phyloP scores from a whole-genome alignment of 1,284 basidiomycete genomes.

The Sanguinoderma infundibulare region DNA sequence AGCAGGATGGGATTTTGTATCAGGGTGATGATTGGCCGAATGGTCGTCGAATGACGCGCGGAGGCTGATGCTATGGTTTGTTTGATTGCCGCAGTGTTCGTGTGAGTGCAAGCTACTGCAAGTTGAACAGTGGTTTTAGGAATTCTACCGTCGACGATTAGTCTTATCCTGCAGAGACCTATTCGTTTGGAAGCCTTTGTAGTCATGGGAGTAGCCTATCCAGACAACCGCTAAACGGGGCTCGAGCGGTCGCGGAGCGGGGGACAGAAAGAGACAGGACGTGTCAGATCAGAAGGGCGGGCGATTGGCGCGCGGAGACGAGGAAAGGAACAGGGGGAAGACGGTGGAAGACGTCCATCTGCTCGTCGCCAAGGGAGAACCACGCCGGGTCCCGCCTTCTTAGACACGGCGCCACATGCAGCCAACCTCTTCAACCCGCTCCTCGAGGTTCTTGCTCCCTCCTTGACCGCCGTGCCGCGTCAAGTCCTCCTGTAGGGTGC shows the following conservation, averaged over 20 bases:
- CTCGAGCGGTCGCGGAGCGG: neutral
- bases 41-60: neutral
- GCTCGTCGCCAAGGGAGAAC: conserved; percentile 26
- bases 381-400: conserved; percentile 8
- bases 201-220: conserved; percentile 8
- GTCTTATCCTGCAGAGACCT: neutral
- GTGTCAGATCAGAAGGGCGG: conserved; percentile 18
- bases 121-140: neutral
- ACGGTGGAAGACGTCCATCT: conserved; percentile 16
- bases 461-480: conserved; percentile 25
- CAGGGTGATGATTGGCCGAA: neutral
- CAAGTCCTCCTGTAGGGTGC: conserved; percentile 28
- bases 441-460: conserved; percentile 15
- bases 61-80: conserved; percentile 3
- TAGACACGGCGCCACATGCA: conserved; percentile 8
- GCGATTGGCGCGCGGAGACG: conserved; percentile 18
- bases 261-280: conserved; percentile 10
- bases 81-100: neutral
- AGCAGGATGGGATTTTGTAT: neutral
- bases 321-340: too few species aligned
- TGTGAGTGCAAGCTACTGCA: conserved; percentile 3
- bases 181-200: neutral
- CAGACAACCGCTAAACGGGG: neutral
- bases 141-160: neutral
- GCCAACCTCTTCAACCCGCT: conserved; percentile 17